A percentile compares a stretch with the other conserved stretches of the same genome.
These are phyloP conservation scores for Leucocoprinus sp. DNA, from an alignment of 768 basidiomycete genomes.

Conservation along the genomic window DNA sequence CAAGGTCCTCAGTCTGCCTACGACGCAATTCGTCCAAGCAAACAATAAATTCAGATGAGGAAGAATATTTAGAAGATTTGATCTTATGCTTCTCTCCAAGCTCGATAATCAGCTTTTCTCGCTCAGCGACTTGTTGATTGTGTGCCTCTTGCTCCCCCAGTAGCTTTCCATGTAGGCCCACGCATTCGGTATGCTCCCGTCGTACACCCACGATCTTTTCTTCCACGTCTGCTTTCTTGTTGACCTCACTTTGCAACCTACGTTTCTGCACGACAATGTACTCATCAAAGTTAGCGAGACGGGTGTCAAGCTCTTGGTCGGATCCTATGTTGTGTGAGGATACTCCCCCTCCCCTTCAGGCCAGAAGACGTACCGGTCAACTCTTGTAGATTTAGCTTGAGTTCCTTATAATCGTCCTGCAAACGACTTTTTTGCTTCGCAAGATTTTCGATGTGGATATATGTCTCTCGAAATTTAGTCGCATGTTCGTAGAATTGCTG, in stretches of 20 bases:
- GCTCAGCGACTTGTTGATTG: constrained; percentile 54
- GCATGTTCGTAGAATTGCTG: constrained; percentile 75
- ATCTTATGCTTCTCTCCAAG: constrained; percentile 63
- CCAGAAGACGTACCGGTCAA: constrained; percentile 43
- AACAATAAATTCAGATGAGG: constrained; percentile 64
- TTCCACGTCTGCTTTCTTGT: constrained; percentile 52
- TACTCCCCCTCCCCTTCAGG: background rate
- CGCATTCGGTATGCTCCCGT: constrained; percentile 44
- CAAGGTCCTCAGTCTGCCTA: constrained; percentile 54
- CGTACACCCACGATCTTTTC: constrained; percentile 47
- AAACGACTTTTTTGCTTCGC: constrained; percentile 54
- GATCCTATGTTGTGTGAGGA: constrained; percentile 37
- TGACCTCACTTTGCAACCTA: constrained; percentile 37
- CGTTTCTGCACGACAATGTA: constrained; percentile 45
- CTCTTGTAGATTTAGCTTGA: constrained; percentile 58
- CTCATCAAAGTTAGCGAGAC: constrained; percentile 51
- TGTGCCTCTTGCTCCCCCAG: constrained; percentile 76
- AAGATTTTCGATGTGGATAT: constrained; percentile 57
- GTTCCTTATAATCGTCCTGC: constrained; percentile 52
- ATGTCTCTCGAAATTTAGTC: constrained; percentile 80
- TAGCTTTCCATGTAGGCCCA: constrained; percentile 59
- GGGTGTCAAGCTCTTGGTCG: constrained; percentile 60
- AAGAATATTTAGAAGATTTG: constrained; percentile 63
- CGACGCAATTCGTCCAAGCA: constrained; percentile 56
- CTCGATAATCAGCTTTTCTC: constrained; percentile 68